Conservation (phyloP, 495 filamentous ascomycete species). For the Parachaetomium inaequale region DNA sequence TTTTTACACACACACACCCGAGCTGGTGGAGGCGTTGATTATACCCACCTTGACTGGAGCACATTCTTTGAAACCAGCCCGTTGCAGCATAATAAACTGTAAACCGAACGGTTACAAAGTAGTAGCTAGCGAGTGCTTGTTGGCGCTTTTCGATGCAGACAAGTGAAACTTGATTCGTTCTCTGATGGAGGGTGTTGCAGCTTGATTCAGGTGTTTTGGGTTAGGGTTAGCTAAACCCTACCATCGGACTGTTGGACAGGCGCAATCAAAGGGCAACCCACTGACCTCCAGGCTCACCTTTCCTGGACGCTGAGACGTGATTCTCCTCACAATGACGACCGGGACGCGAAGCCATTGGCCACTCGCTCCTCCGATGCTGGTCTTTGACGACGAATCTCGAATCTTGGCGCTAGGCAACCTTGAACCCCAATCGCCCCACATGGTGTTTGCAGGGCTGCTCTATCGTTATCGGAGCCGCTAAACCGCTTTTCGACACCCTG, state of each 20-base stretch:
- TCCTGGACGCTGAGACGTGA: no score
- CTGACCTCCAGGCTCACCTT: no score
- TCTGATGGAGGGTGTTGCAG: not conserved
- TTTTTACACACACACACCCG: not conserved
- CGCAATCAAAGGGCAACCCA: no score
- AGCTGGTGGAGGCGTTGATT: not conserved
- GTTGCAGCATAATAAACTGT: not conserved
- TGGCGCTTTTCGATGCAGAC: no score
- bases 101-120: not conserved
- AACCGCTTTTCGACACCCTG: conserved; percentile 5
- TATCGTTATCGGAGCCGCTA: conserved; percentile 10
- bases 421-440: not conserved
- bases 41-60: not conserved
- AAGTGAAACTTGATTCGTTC: not conserved
- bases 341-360: not conserved
- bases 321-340: no score
- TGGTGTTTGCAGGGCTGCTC: not conserved
- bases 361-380: not conserved
- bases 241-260: no score
- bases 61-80: not conserved
- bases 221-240: not conserved
- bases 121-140: not conserved
- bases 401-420: conserved; percentile 2
- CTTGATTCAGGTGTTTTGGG: not conserved
- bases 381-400: not conserved